A percentile compares a stretch with the other conserved stretches of the same genome.
phyloP scores from a whole-genome alignment of 2,329 filamentous ascomycete genomes.

The Trichophyton mentagrophytes region DNA sequence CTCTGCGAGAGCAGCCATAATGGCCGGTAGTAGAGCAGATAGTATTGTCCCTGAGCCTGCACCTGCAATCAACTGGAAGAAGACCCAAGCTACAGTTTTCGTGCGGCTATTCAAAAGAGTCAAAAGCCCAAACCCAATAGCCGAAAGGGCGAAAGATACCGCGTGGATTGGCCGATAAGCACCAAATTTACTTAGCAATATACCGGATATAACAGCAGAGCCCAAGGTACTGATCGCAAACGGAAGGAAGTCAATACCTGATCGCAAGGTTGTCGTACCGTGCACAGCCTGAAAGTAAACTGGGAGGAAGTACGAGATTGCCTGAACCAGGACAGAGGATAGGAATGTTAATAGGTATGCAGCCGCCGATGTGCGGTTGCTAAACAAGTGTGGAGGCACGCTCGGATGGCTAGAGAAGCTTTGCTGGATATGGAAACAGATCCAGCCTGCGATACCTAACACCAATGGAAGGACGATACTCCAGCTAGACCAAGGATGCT shows the following conservation, averaged over 20 bases:
- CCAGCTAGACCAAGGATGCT: not conserved
- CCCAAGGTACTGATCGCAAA: constrained; percentile 13
- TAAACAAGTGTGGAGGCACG: constrained; percentile 16
- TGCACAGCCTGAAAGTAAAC: constrained; percentile 34
- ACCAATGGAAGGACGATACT: not conserved
- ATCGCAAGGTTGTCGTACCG: constrained; percentile 26
- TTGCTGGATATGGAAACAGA: not conserved
- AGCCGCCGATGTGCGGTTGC: not conserved
- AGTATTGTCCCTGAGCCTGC: constrained; percentile 34
- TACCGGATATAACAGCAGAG: constrained; percentile 18
- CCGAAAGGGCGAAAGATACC: constrained; percentile 26
- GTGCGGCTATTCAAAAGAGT: constrained; percentile 29
- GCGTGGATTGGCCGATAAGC: constrained; percentile 25
- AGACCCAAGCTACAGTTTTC: constrained; percentile 29
- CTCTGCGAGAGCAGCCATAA: constrained; percentile 28
- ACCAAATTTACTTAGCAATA: constrained; percentile 20
- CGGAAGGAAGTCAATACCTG: constrained; percentile 24
- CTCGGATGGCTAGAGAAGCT: not conserved
- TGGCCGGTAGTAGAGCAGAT: constrained; percentile 33
- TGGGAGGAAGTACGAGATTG: constrained; percentile 17
- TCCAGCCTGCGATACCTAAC: not conserved
- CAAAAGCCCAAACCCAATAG: constrained; percentile 33
- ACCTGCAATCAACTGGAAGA: constrained; percentile 32
- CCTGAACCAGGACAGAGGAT: not conserved
- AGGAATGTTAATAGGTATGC: not conserved